Conservation (phyloP, 75 land plant genomes). For the Selaginella tamariscina region DNA sequence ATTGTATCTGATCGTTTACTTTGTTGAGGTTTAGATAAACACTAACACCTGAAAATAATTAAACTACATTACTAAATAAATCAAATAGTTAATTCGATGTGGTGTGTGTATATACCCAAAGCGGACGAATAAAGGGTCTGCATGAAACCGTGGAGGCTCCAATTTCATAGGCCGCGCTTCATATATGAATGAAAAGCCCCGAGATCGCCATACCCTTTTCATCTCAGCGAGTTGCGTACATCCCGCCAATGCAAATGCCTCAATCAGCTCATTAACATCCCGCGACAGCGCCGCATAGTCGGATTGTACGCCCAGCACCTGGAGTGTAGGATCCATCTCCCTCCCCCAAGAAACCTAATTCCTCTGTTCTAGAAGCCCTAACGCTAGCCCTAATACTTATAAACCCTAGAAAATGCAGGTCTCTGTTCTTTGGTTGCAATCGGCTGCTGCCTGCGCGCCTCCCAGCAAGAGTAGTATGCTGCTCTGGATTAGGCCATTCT, state of each 20-base stretch:
- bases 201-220: slow-evolving; percentile 53
- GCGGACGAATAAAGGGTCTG: slow-evolving; percentile 63
- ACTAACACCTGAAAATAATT: too few species aligned
- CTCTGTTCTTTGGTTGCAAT: background rate
- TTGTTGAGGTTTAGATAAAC: too few species aligned
- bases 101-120: too few species aligned
- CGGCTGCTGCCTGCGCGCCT: background rate
- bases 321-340: too few species aligned
- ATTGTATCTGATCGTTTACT: too few species aligned
- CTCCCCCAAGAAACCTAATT: too few species aligned
- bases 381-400: too few species aligned
- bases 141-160: slow-evolving; percentile 50
- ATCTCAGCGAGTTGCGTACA: slow-evolving; percentile 33
- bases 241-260: slow-evolving; percentile 10
- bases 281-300: background rate
- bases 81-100: background rate
- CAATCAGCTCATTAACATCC: background rate
- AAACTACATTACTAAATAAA: background rate
- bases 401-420: too few species aligned
- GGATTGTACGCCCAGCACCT: too few species aligned
- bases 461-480: too few species aligned
- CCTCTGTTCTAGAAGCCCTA: too few species aligned
- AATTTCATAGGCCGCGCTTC: slow-evolving; percentile 48
- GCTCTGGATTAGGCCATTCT: background rate
- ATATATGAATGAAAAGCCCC: slow-evolving; percentile 73